Percentiles rank a stretch among this genome's conserved stretches.
Evolutionary conservation across 2,329 filamentous ascomycete genomes (phyloP).

Genomic region (Sporothrix globosa): DNA sequence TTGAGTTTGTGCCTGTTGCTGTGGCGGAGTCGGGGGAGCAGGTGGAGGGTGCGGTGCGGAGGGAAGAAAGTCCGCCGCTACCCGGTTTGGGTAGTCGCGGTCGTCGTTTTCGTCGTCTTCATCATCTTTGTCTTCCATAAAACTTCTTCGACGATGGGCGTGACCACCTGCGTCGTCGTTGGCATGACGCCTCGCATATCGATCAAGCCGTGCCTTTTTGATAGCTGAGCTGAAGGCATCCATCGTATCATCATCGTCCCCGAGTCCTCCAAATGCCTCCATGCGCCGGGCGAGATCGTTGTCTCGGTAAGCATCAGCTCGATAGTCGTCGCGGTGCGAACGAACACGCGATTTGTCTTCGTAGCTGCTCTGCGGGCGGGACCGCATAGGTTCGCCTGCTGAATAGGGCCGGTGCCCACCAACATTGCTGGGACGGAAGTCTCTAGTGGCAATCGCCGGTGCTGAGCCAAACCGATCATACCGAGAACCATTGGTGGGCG

Average conservation of each 20-base stretch:
- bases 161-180: conserved; percentile 26
- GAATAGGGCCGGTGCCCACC: conserved; percentile 32
- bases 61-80: conserved; percentile 46
- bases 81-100: conserved; percentile 56
- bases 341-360: conserved; percentile 54
- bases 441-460: conserved; percentile 41
- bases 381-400: conserved; percentile 34
- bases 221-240: conserved; percentile 6
- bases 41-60: conserved; percentile 41
- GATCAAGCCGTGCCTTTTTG: neutral
- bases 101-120: conserved; percentile 50
- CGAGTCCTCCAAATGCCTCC: conserved; percentile 45
- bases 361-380: conserved; percentile 45
- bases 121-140: conserved; percentile 63
- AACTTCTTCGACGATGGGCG: conserved; percentile 49
- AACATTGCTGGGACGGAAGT: conserved; percentile 38
- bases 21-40: conserved; percentile 35
- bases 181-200: conserved; percentile 43
- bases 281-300: conserved; percentile 47
- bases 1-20: conserved; percentile 24
- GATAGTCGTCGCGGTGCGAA: conserved; percentile 7
- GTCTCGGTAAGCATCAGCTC: conserved; percentile 5
- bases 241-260: conserved; percentile 39
- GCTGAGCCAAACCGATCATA: conserved; percentile 44
- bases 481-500: conserved; percentile 42